Percentiles rank a stretch among this genome's conserved stretches.
Conservation (phyloP, 768 basidiomycete species). For the Lactarius tabidus region DNA sequence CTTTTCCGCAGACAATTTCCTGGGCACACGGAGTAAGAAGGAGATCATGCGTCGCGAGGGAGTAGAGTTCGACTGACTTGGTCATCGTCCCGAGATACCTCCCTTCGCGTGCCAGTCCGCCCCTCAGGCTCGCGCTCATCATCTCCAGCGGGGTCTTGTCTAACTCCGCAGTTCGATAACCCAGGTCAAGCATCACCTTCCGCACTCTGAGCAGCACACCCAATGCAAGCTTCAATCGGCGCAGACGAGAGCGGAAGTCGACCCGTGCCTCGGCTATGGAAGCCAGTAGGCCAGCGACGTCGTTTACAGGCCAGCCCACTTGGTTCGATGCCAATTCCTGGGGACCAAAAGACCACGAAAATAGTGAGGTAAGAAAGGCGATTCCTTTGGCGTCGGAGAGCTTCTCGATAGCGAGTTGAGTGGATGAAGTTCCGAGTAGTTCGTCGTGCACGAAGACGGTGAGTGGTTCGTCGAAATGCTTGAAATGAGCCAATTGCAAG, state of each 20-base stretch:
- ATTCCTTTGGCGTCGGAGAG: constrained; percentile 28
- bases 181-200: constrained; percentile 40
- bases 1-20: constrained; percentile 40
- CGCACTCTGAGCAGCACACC: constrained; percentile 43
- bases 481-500: constrained; percentile 64
- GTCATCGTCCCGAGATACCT: constrained; percentile 45
- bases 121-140: constrained; percentile 45
- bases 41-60: background rate
- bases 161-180: constrained; percentile 35
- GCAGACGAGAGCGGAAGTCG: constrained; percentile 33
- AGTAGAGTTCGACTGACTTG: constrained; percentile 37
- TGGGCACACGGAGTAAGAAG: constrained; percentile 24
- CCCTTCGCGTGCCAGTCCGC: constrained; percentile 40
- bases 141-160: constrained; percentile 33
- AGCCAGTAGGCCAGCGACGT: constrained; percentile 33
- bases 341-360: constrained; percentile 23
- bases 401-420: background rate
- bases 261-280: constrained; percentile 39
- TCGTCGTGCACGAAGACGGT: constrained; percentile 39
- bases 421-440: constrained; percentile 17
- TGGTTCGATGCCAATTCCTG: constrained; percentile 12
- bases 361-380: constrained; percentile 35
- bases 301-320: constrained; percentile 29
- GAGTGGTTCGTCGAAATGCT: constrained; percentile 66
- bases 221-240: constrained; percentile 45